Evolutionary conservation across 2,329 filamentous ascomycete genomes (phyloP), one percentile per base, ranked within the genome.

Genomic region (Phoma sp.): DNA sequence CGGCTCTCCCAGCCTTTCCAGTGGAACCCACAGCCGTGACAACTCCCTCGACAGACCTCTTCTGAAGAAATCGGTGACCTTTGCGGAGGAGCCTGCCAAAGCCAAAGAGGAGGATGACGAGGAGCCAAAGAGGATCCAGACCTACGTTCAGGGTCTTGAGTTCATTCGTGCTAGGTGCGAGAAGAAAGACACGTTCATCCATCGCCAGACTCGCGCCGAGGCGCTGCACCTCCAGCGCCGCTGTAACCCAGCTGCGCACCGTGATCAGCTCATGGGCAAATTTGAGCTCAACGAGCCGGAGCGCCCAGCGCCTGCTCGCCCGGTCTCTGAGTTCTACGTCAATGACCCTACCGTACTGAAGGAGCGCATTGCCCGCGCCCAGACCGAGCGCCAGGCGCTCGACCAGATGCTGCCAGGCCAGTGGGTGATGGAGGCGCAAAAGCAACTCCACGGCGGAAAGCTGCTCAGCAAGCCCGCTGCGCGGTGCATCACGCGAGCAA

Each of bases 71-170:
- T 86, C 84, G 0, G 90, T 93, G 29, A 88, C 87, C 47, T 93
- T 93, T 70, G 88, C 87, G 1, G 67, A 74, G 44, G 66, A 72
- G 27, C 59, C 64, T 6, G 47, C 47, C n/a, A 53, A 69, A 41
- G 59, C 63, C 4, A 55, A 62, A 35, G 57, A 62, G 3, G 62
- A 71, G 22, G 68, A 29, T 29, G 27, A 71, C 36, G 60, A 66
- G 9, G 59, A 58, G 24, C 57, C 69, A 11, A 70, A 74, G 60
- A 70, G 71, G 68, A 90, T 95, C 67, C 88, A 89, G 3, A 89
- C 93, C 4, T 97, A 96, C 75, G 93, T 92, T 77, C 88, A 90
- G 57, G 91, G 91, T 8, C 97, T 96, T 73, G 87, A 91, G 63
- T 86, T 89, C 68, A 83, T 90, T 62, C 79, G 87, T 40, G 83